phyloP scores from a whole-genome alignment of 768 basidiomycete genomes.

The Cubamyces lactineus region DNA sequence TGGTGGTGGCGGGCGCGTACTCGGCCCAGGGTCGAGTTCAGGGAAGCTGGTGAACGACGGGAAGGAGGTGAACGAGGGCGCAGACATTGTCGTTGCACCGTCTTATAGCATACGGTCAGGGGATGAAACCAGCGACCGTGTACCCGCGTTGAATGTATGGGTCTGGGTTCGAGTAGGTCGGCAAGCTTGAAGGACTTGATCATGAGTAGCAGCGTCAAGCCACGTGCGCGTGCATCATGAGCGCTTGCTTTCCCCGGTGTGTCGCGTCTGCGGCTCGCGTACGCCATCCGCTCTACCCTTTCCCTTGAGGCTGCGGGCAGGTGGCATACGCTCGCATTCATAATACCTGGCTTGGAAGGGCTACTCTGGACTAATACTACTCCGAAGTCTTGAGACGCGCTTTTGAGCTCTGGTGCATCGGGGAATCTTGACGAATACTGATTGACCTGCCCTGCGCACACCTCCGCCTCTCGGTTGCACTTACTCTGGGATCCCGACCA shows the following conservation, averaged over 20 bases:
- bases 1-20: slow-evolving; percentile 29
- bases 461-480: too few species aligned
- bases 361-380: too few species aligned
- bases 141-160: neutral
- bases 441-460: neutral
- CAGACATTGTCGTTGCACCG: slow-evolving; percentile 64
- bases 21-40: slow-evolving; percentile 53
- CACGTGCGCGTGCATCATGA: slow-evolving; percentile 14
- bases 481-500: neutral
- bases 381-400: too few species aligned
- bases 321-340: neutral
- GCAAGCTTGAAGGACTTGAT: neutral
- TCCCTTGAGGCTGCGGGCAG: slow-evolving; percentile 11
- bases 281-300: neutral
- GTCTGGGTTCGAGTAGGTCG: neutral
- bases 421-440: too few species aligned
- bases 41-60: slow-evolving; percentile 77
- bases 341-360: too few species aligned
- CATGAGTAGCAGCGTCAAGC: neutral
- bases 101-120: slow-evolving; percentile 36
- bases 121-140: neutral
- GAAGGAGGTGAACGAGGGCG: slow-evolving; percentile 71
- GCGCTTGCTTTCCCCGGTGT: slow-evolving; percentile 2
- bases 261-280: neutral
- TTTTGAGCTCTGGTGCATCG: too few species aligned